These are phyloP conservation scores for Diaporthe aspalathi DNA, from an alignment of 2,329 filamentous ascomycete genomes.

Conservation along the genomic window DNA sequence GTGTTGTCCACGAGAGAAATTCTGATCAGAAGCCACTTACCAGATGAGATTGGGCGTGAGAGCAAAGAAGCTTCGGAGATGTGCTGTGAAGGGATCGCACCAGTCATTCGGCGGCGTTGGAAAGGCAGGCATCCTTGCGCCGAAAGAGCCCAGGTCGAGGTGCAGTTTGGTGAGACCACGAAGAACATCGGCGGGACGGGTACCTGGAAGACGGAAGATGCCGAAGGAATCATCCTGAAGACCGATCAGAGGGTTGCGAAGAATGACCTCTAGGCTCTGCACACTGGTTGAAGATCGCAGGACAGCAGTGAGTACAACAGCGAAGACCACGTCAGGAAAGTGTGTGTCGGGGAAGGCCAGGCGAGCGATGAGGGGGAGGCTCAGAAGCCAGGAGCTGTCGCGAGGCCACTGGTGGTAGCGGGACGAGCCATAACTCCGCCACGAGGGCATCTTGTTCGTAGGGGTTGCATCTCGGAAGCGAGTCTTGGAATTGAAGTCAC, in stretches of 20 bases:
- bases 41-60: slow-evolving; percentile 54
- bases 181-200: slow-evolving; percentile 55
- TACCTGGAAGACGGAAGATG: slow-evolving; percentile 54
- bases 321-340: slow-evolving; percentile 53
- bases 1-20: no score
- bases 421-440: slow-evolving; percentile 50
- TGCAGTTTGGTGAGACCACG: slow-evolving; percentile 58
- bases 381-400: slow-evolving; percentile 37
- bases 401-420: slow-evolving; percentile 10
- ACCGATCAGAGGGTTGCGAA: slow-evolving; percentile 47
- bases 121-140: background rate
- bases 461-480: slow-evolving; percentile 68
- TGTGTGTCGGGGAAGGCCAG: slow-evolving; percentile 37
- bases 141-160: slow-evolving; percentile 46
- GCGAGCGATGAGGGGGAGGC: background rate
- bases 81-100: slow-evolving; percentile 39
- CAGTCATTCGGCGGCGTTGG: slow-evolving; percentile 11
- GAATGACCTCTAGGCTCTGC: slow-evolving; percentile 60
- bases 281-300: slow-evolving; percentile 52
- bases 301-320: slow-evolving; percentile 55
- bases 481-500: slow-evolving; percentile 65
- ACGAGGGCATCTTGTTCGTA: slow-evolving; percentile 53
- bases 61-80: slow-evolving; percentile 53
- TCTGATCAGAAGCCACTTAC: no score
- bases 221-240: slow-evolving; percentile 59